phyloP scores from a whole-genome alignment of 2,329 filamentous ascomycete species.

The Monilinia polystroma region DNA sequence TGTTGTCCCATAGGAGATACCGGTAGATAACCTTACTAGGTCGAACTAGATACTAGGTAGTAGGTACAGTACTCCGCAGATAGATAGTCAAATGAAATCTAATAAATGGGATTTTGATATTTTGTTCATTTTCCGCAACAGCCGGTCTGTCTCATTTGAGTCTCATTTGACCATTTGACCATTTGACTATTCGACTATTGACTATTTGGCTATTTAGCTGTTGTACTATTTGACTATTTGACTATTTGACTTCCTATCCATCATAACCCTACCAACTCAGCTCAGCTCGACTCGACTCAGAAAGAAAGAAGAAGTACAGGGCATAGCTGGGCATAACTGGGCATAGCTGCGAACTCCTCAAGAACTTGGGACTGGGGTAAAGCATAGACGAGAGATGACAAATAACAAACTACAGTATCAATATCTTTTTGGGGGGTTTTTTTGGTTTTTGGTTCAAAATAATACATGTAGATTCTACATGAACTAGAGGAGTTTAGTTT shows the following conservation, averaged over 20 bases:
- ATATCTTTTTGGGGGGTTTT: no score
- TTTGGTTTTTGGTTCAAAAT: no score
- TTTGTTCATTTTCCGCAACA: slow-evolving; percentile 14
- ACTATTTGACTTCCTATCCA: no score
- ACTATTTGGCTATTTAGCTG: no score
- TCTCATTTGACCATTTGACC: no score
- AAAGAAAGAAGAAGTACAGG: neutral
- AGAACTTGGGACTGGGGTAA: slow-evolving; percentile 11
- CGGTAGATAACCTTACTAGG: no score
- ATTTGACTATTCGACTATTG: no score
- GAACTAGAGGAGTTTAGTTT: slow-evolving; percentile 10
- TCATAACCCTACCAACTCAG: no score
- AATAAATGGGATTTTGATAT: neutral
- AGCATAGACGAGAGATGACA: slow-evolving; percentile 10
- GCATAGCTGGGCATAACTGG: neutral
- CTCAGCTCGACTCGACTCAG: neutral
- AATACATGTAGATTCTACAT: neutral
- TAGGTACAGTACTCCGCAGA: no score
- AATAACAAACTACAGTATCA: neutral
- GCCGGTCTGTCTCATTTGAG: neutral
- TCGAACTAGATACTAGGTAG: no score
- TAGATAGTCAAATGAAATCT: neutral
- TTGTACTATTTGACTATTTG: no score
- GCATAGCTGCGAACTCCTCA: slow-evolving; percentile 5
- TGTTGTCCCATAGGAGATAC: neutral